Evolutionary conservation across 2,329 filamentous ascomycete genomes (phyloP), one percentile per base, ranked within the genome.

Genomic region (Aureobasidium leucospermi): DNA sequence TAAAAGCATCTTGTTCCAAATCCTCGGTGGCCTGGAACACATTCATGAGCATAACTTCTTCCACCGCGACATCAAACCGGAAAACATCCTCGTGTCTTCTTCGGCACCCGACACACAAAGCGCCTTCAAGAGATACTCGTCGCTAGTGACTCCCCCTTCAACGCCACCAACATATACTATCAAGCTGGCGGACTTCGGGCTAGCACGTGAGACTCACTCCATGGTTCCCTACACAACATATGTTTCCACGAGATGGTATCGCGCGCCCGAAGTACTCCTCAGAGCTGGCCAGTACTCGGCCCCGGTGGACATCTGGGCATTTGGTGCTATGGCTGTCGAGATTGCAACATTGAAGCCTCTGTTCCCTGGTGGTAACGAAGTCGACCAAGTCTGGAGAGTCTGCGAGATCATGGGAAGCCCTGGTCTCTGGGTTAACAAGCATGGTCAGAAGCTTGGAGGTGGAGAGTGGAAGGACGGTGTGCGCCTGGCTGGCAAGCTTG

Each of bases 391-490:
- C 1, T 99, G 94, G 94, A 87, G 94, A 66, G 90, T 99, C 0
- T 99, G 94, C 71, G 94, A 99, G 73, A 96, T 99, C 61, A 99
- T 99, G 94, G 94, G 94, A 52, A 97, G 93, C 76, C 94, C 94
- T 2, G 94, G 94, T 46, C 93, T 93, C 76, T 99, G 94, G 94
- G 94, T 96, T 72, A 96, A 89, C 79, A 96, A 96, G 75, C 81
- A 89, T 5, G 92, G 92, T 28, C 80, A 81, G 29, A 88, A 87
- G 65, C 89, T 99, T 31, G 94, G 94, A 59, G 94, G 94, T 69
- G 94, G 94, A 68, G 94, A 99, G 67, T 99, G 94, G 94, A 90
- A 91, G 68, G 94, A 99, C 61, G 94, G 94, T 60, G 91, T 91
- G 47, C 84, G 90, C 63, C 79, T 99, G 61, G 94, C 94, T 60